phyloP scores from a whole-genome alignment of 306 rosid genomes.

The Parietaria judaica region DNA sequence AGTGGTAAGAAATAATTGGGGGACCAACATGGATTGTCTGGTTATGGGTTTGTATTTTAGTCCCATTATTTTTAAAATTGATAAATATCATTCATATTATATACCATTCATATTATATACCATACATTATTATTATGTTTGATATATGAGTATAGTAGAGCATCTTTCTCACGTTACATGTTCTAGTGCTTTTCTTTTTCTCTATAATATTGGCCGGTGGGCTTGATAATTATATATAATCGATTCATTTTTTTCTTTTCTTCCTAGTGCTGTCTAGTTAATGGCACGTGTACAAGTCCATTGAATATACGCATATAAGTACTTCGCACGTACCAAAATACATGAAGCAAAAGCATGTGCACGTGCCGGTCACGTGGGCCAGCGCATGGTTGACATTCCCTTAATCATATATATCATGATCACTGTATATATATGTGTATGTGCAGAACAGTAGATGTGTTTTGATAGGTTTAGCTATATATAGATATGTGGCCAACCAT shows the following conservation, averaged over 20 bases:
- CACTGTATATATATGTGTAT: no score
- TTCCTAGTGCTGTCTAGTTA: slow-evolving; percentile 28
- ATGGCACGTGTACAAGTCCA: slow-evolving; percentile 17
- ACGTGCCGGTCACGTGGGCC: slow-evolving; percentile 14
- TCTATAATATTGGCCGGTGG: slow-evolving; percentile 31
- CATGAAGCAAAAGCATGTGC: neutral
- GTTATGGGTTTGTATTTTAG: slow-evolving; percentile 14
- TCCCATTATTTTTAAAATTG: neutral
- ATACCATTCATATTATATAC: neutral
- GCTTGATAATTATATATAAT: neutral
- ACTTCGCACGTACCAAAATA: slow-evolving; percentile 1
- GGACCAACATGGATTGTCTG: slow-evolving; percentile 20
- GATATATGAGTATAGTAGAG: neutral
- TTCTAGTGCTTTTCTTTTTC: slow-evolving; percentile 8
- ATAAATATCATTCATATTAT: neutral
- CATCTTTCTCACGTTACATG: slow-evolving; percentile 44
- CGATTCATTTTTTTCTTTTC: slow-evolving; percentile 6
- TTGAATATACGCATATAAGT: neutral
- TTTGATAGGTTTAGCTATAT: neutral
- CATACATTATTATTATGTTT: no score
- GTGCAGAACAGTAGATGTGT: neutral
- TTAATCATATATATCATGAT: neutral
- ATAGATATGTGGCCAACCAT: slow-evolving; percentile 10
- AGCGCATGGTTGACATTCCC: slow-evolving; percentile 1
- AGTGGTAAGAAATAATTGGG: slow-evolving; percentile 12